Base-by-base conservation (phyloP, 2,329 filamentous ascomycete species). In the Ilyonectria destructans region DNA sequence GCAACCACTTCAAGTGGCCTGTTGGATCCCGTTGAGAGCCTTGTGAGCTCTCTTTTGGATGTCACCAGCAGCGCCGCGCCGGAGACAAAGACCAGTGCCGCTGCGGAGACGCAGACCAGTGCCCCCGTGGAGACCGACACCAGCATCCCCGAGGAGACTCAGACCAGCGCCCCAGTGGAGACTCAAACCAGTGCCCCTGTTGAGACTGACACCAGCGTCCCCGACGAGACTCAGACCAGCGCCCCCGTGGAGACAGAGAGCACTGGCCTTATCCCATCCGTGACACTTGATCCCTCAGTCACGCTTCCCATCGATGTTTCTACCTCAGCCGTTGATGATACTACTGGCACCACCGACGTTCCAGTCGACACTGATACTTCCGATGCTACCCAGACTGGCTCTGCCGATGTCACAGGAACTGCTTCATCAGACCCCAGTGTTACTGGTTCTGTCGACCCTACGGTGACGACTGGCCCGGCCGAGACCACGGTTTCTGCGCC, bases 1-100 rank as follows among this genome's bases (percentile, higher is more conserved):
- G 45, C 66, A 15, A 65, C 72, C 2, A 68, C 66, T 7, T 67
- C 68, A n/a, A 48, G 64, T 21, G 71, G 67, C 19, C 37, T 75
- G 2, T 52, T 73, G n/a, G 71, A 75, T 19, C 72, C 75, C 1
- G 55, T 74, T 5, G 58, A 72, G 58, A 75, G 68, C n/a, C 45
- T 76, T 2, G 10, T 76, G 10, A 73, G 65, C 15, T 75, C 74
- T 1, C 19, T 73, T 15, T 10, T 76, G 13, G 68, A 55, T n/a
- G 71, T 70, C 2, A 19, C 70, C 19, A 69, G 56, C 21, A 69
- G 70, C 3, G 21, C 70, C 21, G 57, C 71, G 6, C 66, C 73
- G 9, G 65, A 67, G 13, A 64, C 48, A 7, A 51, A 68, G 35
- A 58, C 48, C 4, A 57, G 45, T 35, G 31, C 21, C 9, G 23